phyloP scores from a whole-genome alignment of 1,139 yeast species.

The Scheffersomyces stambukii region DNA sequence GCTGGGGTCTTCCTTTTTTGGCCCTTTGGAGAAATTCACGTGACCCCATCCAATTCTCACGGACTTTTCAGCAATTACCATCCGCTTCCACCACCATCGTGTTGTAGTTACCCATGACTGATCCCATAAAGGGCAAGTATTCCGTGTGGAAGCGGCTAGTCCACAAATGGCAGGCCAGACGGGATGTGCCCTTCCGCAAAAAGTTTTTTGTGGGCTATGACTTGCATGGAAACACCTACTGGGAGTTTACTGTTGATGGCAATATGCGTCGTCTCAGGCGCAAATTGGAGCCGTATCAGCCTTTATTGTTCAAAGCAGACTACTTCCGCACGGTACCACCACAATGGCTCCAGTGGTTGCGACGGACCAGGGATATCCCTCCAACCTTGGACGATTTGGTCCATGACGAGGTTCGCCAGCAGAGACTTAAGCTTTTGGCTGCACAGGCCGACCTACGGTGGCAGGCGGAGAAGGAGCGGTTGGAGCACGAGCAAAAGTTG shows the following conservation, averaged over 20 bases:
- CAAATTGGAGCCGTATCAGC: conserved; percentile 44
- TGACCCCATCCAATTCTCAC: too few relatives aligned
- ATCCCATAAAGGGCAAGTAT: conserved; percentile 34
- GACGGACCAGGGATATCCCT: conserved; percentile 54
- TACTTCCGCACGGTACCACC: conserved; percentile 54
- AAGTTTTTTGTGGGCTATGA: conserved; percentile 68
- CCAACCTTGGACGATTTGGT: conserved; percentile 64
- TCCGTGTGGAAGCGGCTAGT: conserved; percentile 42
- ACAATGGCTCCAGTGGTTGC: conserved; percentile 81
- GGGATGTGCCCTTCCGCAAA: conserved; percentile 62
- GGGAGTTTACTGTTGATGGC: conserved; percentile 68
- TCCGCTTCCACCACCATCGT: conserved; percentile 1
- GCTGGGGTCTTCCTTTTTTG: too few relatives aligned
- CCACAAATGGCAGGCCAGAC: conserved; percentile 57
- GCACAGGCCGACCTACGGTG: conserved; percentile 59
- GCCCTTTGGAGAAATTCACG: too few relatives aligned
- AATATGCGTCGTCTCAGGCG: conserved; percentile 43
- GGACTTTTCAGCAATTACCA: too few relatives aligned
- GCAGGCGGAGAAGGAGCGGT: conserved; percentile 36
- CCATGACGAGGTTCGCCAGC: conserved; percentile 55
- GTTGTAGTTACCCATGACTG: conserved; percentile 26
- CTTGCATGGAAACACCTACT: conserved; percentile 74
- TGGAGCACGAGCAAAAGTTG: conserved; percentile 29
- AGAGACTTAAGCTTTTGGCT: conserved; percentile 52
- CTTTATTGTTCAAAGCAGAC: conserved; percentile 42